Conservation (phyloP, 768 basidiomycete species). For the Agaricus blazei region DNA sequence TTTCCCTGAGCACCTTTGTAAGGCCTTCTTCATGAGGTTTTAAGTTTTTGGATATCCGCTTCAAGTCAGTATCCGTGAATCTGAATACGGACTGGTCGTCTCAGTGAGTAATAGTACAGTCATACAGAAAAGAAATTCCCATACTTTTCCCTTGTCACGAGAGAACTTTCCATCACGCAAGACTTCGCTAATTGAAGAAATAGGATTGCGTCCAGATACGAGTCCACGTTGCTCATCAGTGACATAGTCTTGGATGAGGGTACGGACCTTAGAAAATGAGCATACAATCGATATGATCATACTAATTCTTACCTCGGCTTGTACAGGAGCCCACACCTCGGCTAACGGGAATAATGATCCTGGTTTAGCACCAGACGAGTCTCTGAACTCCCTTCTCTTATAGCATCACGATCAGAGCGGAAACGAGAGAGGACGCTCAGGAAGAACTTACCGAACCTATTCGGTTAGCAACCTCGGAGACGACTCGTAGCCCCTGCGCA, state of each 20-base stretch:
- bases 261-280: constrained; percentile 56
- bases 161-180: constrained; percentile 77
- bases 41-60: constrained; percentile 61
- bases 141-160: constrained; percentile 77
- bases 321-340: constrained; percentile 86
- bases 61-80: constrained; percentile 85
- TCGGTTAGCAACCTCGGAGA: constrained; percentile 86
- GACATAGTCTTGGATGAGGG: constrained; percentile 82
- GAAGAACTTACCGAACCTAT: constrained; percentile 76
- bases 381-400: constrained; percentile 88
- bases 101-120: background rate
- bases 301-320: constrained; percentile 67
- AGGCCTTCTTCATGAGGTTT: constrained; percentile 81
- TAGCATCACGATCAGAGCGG: constrained; percentile 11
- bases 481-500: constrained; percentile 81
- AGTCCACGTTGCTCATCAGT: constrained; percentile 86
- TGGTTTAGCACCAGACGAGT: constrained; percentile 73
- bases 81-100: constrained; percentile 72
- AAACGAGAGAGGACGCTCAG: background rate
- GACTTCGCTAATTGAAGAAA: constrained; percentile 91
- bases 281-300: background rate
- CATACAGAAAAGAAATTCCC: background rate
- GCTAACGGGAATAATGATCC: constrained; percentile 75
- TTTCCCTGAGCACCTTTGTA: constrained; percentile 76
- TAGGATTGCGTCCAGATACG: constrained; percentile 76